phyloP scores from a whole-genome alignment of 1,139 yeast species.

The Geotrichum aggregatum region DNA sequence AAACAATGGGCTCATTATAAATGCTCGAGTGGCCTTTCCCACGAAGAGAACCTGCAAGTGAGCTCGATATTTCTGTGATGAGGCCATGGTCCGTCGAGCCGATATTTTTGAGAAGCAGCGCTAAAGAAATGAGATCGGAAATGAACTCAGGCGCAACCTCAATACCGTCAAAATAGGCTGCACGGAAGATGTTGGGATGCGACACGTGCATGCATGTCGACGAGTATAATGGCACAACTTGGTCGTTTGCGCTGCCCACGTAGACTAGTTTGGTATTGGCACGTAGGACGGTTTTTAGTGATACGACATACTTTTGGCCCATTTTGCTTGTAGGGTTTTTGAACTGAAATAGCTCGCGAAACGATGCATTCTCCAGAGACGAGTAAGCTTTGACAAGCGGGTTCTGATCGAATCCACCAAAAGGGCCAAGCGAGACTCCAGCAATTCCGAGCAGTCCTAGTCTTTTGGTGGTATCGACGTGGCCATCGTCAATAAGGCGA shows the following conservation, averaged over 20 bases:
- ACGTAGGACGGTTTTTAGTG: slow-evolving; percentile 59
- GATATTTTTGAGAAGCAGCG: slow-evolving; percentile 38
- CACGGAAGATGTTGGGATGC: slow-evolving; percentile 87
- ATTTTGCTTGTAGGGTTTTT: slow-evolving; percentile 65
- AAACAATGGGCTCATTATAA: slow-evolving; percentile 80
- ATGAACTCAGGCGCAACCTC: slow-evolving; percentile 51
- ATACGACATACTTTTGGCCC: slow-evolving; percentile 63
- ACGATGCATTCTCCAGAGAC: slow-evolving; percentile 81
- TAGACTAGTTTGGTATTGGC: slow-evolving; percentile 73
- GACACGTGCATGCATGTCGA: slow-evolving; percentile 74
- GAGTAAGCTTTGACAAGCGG: slow-evolving; percentile 82
- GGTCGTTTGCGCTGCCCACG: slow-evolving; percentile 88
- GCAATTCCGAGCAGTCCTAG: slow-evolving; percentile 90
- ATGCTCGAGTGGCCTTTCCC: slow-evolving; percentile 93
- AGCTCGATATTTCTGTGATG: slow-evolving; percentile 72
- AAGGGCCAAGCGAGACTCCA: slow-evolving; percentile 90
- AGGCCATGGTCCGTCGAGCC: slow-evolving; percentile 43
- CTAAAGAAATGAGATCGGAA: slow-evolving; percentile 47
- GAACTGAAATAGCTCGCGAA: slow-evolving; percentile 85
- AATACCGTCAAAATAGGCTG: slow-evolving; percentile 77
- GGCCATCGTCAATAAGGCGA: slow-evolving; percentile 63
- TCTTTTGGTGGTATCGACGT: slow-evolving; percentile 45
- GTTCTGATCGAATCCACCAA: slow-evolving; percentile 80
- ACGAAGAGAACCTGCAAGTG: slow-evolving; percentile 84
- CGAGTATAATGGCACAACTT: slow-evolving; percentile 85